These are phyloP conservation scores for Saitozyma podzolica DNA, from an alignment of 768 basidiomycete genomes.

Conservation along the genomic window DNA sequence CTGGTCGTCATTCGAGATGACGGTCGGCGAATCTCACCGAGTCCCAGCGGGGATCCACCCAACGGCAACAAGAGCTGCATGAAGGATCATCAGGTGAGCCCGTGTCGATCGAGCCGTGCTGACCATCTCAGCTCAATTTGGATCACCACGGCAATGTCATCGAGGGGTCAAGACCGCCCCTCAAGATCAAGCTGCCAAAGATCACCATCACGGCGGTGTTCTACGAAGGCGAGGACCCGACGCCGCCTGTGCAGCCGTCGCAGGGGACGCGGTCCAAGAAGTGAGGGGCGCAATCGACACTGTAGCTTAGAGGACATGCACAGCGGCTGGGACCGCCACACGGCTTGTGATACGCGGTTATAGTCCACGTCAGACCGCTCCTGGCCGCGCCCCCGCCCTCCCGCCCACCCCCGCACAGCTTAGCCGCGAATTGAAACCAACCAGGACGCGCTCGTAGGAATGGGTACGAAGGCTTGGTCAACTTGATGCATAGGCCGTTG, in stretches of 20 bases:
- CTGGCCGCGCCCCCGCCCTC: no score
- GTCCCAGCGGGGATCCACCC: conserved; percentile 3
- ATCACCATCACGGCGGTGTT: conserved; percentile 39
- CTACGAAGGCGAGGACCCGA: conserved; percentile 49
- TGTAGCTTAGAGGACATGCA: neutral
- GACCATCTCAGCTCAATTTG: conserved; percentile 30
- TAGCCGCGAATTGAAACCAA: no score
- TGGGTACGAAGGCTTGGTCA: no score
- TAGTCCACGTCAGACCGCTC: neutral
- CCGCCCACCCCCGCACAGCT: no score
- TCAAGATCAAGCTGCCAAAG: conserved; percentile 32
- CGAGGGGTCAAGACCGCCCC: conserved; percentile 25
- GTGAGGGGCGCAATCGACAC: neutral
- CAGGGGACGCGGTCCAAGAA: conserved; percentile 1
- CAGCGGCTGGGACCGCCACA: no score
- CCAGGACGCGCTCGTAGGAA: no score
- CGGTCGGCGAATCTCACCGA: conserved; percentile 7
- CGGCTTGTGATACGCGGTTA: neutral
- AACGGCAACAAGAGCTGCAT: neutral
- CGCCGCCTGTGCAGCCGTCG: conserved; percentile 6
- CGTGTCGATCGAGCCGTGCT: neutral
- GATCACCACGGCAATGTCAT: conserved; percentile 48
- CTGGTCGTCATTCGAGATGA: conserved; percentile 45
- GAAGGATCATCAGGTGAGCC: neutral
- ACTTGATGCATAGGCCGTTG: no score